Conservation (phyloP, 768 basidiomycete species). For the Tephrocybe sp. region DNA sequence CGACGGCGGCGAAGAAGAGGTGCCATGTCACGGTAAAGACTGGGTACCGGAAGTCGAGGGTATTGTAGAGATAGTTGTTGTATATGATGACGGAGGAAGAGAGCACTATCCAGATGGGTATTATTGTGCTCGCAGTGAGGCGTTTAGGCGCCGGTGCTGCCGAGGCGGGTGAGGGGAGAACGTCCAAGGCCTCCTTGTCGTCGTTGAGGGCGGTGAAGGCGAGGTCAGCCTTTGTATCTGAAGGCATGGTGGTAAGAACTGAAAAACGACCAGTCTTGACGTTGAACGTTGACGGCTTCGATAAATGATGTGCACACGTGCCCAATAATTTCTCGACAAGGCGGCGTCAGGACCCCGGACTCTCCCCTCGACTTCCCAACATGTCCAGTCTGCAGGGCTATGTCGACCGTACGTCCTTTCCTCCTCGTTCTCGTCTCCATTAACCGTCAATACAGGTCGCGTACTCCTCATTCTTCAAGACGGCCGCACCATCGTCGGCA, state of each 20-base stretch:
- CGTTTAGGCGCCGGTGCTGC: constrained; percentile 41
- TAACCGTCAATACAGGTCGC: constrained; percentile 49
- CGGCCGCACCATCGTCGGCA: constrained; percentile 90
- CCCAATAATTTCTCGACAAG: neutral
- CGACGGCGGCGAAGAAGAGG: constrained; percentile 71
- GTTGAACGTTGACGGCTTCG: neutral
- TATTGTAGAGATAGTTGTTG: constrained; percentile 89
- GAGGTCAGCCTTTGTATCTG: constrained; percentile 7
- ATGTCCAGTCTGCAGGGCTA: constrained; percentile 93
- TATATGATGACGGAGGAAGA: constrained; percentile 92
- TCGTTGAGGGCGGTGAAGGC: constrained; percentile 8
- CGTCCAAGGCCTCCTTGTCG: constrained; percentile 3
- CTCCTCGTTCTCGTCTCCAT: constrained; percentile 1
- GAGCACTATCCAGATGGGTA: constrained; percentile 91
- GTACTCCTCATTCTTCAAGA: constrained; percentile 95
- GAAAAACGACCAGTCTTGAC: neutral
- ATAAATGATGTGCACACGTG: neutral
- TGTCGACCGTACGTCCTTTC: constrained; percentile 66
- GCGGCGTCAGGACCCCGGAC: constrained; percentile 1
- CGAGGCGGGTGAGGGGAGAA: constrained; percentile 30
- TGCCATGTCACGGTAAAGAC: constrained; percentile 94
- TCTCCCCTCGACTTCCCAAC: constrained; percentile 11
- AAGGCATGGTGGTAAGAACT: constrained; percentile 8
- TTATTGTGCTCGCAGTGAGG: constrained; percentile 66
- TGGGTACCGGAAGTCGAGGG: constrained; percentile 81